Percentiles rank a stretch among this genome's conserved stretches.
Evolutionary conservation across 257 asterid genomes (phyloP).

Genomic region (Scutellaria minor): DNA sequence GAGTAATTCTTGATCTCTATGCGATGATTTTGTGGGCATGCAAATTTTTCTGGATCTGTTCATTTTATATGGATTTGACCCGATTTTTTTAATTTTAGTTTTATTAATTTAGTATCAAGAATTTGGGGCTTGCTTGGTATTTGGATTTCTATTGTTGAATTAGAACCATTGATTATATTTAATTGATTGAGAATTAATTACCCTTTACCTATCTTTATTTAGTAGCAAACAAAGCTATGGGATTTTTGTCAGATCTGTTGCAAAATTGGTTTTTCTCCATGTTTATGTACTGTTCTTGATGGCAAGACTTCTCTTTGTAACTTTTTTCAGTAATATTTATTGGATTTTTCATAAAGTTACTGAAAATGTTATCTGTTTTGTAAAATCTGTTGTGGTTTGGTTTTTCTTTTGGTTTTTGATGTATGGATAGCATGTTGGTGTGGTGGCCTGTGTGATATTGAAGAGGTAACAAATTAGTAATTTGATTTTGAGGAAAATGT

Average conservation of each 20-base stretch:
- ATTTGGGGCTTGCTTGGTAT: background rate
- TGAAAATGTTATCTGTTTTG: background rate
- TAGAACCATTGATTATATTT: too few relatives aligned
- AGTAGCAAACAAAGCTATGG: background rate
- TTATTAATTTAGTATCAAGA: background rate
- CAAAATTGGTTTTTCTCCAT: background rate
- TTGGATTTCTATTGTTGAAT: background rate
- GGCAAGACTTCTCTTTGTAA: background rate
- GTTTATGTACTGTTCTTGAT: background rate
- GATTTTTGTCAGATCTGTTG: background rate
- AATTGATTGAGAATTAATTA: background rate
- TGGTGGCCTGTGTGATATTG: constrained; percentile 33
- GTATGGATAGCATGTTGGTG: constrained; percentile 18
- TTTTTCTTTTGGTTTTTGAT: constrained; percentile 6
- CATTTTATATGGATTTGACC: background rate
- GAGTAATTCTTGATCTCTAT: constrained; percentile 12
- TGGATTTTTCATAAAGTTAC: background rate
- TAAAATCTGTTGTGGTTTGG: background rate
- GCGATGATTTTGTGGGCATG: background rate
- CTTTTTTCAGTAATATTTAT: background rate
- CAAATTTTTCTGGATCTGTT: constrained; percentile 19
- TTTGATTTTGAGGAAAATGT: constrained; percentile 52
- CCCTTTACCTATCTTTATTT: background rate
- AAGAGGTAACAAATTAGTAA: constrained; percentile 48
- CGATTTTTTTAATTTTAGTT: background rate